phyloP scores from a whole-genome alignment of 1,139 yeast genomes.

The Saccharomyces pastorianus region DNA sequence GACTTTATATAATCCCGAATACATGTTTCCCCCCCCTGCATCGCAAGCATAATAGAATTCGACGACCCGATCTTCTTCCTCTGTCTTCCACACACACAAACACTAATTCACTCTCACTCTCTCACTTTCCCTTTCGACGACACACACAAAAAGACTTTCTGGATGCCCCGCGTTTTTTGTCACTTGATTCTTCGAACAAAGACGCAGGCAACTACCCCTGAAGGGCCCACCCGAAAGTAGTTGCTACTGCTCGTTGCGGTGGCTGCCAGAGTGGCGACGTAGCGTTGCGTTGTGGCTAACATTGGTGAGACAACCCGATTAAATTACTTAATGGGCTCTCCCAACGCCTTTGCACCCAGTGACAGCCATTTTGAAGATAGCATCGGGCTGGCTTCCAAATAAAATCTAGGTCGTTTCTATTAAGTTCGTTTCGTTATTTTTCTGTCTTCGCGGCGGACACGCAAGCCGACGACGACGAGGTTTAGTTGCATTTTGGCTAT shows the following conservation, averaged over 20 bases:
- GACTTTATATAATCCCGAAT: background rate
- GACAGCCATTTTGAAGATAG: background rate
- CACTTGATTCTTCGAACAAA: background rate
- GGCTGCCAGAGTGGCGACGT: background rate
- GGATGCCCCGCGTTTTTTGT: constrained; percentile 1
- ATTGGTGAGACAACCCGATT: background rate
- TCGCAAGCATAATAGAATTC: background rate
- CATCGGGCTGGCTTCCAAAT: background rate
- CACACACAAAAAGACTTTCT: background rate
- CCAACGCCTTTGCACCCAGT: background rate
- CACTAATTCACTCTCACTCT: constrained; percentile 1
- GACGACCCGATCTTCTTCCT: background rate
- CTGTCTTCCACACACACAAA: constrained; percentile 1
- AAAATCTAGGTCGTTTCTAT: background rate
- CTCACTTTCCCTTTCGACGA: constrained; percentile 1
- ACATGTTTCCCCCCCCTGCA: background rate
- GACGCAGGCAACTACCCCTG: background rate
- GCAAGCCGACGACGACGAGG: background rate
- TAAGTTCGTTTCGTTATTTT: background rate
- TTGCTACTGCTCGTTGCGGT: background rate
- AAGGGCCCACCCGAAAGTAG: background rate
- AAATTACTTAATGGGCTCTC: background rate
- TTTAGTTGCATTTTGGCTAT: background rate
- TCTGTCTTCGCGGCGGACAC: background rate
- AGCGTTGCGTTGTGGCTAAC: background rate